A percentile compares a stretch with the other conserved stretches of the same genome.
Evolutionary conservation across 2,329 filamentous ascomycete species (phyloP).

Genomic region (Bipolaris zeicola): DNA sequence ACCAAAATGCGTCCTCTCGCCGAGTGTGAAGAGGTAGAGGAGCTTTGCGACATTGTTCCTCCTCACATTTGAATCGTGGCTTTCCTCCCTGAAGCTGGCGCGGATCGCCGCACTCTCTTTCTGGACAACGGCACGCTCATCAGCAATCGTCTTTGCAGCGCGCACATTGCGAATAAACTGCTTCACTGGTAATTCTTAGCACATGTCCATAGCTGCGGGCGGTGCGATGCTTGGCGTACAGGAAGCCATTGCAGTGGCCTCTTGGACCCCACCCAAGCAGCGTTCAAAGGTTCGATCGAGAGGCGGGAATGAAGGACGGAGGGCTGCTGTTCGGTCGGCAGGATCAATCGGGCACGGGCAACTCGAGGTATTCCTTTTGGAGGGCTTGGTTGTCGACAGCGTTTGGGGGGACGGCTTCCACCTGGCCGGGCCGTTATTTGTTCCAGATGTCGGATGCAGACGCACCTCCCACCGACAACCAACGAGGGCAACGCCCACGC

Average conservation of each 20-base stretch:
- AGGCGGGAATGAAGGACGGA: conserved; percentile 7
- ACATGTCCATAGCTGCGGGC: conserved; percentile 27
- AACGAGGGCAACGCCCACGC: conserved; percentile 9
- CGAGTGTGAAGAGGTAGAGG: conserved; percentile 95
- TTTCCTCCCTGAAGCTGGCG: conserved; percentile 97
- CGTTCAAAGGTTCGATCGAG: conserved; percentile 19
- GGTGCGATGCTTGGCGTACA: conserved; percentile 52
- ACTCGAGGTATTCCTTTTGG: conserved; percentile 12
- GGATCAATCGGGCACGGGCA: conserved; percentile 6
- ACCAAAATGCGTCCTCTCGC: conserved; percentile 96
- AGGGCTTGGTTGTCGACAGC: conserved; percentile 24
- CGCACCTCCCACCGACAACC: conserved; percentile 17
- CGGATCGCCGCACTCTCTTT: conserved; percentile 98
- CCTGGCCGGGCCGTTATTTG: conserved; percentile 30
- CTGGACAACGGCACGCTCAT: conserved; percentile 96
- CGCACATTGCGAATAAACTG: conserved; percentile 99
- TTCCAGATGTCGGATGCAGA: conserved; percentile 22
- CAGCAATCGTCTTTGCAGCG: conserved; percentile 97
- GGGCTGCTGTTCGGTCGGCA: neutral
- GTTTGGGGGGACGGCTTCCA: conserved; percentile 26
- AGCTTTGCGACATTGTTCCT: conserved; percentile 99
- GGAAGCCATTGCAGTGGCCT: conserved; percentile 62
- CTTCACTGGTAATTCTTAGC: conserved; percentile 71
- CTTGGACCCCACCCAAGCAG: conserved; percentile 55
- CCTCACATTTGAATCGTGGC: conserved; percentile 85